Base-by-base conservation (phyloP, 192 early-diverging fungal species). In the Rhizophagus sp. region DNA sequence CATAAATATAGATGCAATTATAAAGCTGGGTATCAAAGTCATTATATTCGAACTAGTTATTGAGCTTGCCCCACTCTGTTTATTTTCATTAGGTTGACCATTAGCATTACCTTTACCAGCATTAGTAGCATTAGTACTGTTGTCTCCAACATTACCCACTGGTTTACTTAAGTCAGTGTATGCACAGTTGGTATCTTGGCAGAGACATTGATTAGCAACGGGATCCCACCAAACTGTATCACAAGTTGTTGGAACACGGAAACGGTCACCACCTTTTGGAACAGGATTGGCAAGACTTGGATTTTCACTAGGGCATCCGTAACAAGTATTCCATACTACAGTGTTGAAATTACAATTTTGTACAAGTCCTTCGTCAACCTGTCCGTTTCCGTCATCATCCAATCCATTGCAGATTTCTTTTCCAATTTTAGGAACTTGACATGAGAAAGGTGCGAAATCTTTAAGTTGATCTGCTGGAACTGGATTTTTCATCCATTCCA, bases 401-500 rank as follows among this genome's bases (percentile, higher is more conserved):
- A 92, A 80, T 74, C 93, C 93, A 80, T 94, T 93, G 80, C 93
- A 94, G 72, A 94, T 93, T 79, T 88, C 88, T 36, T 88, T 89
- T 39, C 87, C 87, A 34, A 87, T 86, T 3, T 88, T 88, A 22
- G 91, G 90, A 44, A 81, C 67, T 15, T 75, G 63, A 82, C 92
- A 93, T 75, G 86, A 82, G 90, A 94, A 93, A 84, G 93, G 92
- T 12, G 87, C 78, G 72, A 93, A 91, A 17, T 68, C 73, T 25
- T 84, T 88, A n/a, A 94, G 79, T 70, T 94, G 83, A 63, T 82
- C 82, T n/a, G 87, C 90, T 1, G 92, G 91, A 9, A 94, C 93
- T 39, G 93, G 93, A 84, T 94, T 93, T 85, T 93, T 81, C 91
- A 94, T 93, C 88, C 92, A 94, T 79, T 90, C 81, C 27, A 94